These are phyloP conservation scores for Cladosporium austrohemisphaericum DNA, from an alignment of 2,329 filamentous ascomycete species.

Conservation along the genomic window DNA sequence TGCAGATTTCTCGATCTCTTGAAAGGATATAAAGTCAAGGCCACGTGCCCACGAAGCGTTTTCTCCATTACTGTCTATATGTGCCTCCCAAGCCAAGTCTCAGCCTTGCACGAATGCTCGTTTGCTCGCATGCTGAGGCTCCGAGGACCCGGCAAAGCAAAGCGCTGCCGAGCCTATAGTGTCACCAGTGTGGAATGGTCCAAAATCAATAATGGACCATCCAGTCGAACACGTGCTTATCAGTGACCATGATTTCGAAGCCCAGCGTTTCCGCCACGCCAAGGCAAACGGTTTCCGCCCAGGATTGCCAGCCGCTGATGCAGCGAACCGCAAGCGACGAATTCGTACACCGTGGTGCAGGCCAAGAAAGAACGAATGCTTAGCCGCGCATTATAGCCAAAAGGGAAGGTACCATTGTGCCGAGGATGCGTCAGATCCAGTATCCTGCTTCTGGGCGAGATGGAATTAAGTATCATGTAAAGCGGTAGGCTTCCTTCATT, in stretches of 20 bases:
- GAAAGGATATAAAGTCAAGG: too few relatives aligned
- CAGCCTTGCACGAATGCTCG: too few relatives aligned
- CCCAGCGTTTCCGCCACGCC: background rate
- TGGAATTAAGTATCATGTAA: background rate
- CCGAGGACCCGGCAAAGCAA: too few relatives aligned
- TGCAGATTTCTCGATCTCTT: too few relatives aligned
- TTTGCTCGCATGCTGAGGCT: too few relatives aligned
- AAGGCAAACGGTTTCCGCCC: conserved; percentile 6
- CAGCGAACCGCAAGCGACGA: background rate
- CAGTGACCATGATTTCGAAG: background rate
- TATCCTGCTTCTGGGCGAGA: conserved; percentile 4
- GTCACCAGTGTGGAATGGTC: too few relatives aligned
- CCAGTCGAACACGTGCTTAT: conserved; percentile 1
- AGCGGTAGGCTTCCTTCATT: background rate
- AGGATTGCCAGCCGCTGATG: conserved; percentile 2
- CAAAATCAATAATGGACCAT: too few relatives aligned
- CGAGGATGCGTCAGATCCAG: background rate
- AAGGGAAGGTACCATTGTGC: conserved; percentile 6
- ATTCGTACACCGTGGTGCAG: background rate
- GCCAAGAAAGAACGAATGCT: conserved; percentile 7
- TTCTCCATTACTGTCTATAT: too few relatives aligned
- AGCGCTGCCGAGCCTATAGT: too few relatives aligned
- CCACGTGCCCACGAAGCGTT: too few relatives aligned
- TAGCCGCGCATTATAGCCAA: background rate
- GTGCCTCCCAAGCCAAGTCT: too few relatives aligned